Base-by-base conservation (phyloP, 257 asterid species). In the Ballota nigra region DNA sequence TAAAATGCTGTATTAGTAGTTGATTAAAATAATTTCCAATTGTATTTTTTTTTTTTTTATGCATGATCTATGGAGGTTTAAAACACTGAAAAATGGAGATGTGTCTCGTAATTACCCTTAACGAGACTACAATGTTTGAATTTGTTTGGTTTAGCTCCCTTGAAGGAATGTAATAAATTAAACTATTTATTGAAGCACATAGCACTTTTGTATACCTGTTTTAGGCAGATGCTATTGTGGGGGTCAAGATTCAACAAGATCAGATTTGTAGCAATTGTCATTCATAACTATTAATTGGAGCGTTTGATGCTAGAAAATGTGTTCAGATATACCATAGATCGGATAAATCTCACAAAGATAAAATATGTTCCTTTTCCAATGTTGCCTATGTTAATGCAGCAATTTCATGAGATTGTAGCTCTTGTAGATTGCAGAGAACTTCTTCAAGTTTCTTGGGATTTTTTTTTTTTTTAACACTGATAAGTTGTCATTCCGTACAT, bases 161-260 rank as follows among this genome's bases (percentile, higher is more conserved):
- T 20, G 55, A 47, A 41, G 34, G 53, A 12, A 11, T 63, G 24
- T 13, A 40, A 29, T 43, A 60, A 60, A 70, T 34, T 65, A 15
- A 22, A 10, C 26, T 47, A 66, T 60, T 43, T 40, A 71, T 61
- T 60, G 60, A 47, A 60, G 33, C 61, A 40, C 20, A 26, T 52
- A 2, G 28, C n/a, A 29, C 10, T 47, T n/a, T 18, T 12, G 24
- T 33, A 12, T 16, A 58, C 47, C 57, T 23, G 68, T 26, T 43
- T 43, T 34, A 6, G 47, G 36, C 47, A 45, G 56, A 71, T 16
- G 16, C 26, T 45, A 28, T 19, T 55, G 22, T 20, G 38, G 72
- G 70, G 41, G 57, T 57, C 64, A 68, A 49, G 64, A n/a, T n/a
- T n/a, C n/a, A n/a, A n/a, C n/a, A n/a, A n/a, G 43, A 60, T 15